Base-by-base conservation (phyloP, 768 basidiomycete genomes). In the Cyclocybe cylindracea region DNA sequence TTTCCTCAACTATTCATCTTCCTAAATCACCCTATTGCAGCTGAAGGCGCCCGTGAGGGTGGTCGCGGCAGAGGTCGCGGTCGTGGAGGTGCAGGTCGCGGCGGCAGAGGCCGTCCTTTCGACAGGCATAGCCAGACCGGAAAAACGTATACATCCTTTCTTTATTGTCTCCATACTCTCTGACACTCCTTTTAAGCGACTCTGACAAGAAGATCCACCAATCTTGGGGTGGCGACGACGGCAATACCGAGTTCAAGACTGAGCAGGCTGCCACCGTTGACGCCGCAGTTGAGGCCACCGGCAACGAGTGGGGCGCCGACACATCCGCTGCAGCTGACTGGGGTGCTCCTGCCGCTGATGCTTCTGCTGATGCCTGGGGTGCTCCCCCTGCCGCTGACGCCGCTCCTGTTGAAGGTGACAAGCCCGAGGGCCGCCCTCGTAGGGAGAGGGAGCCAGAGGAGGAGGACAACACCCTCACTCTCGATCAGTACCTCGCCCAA, bases 141-240 rank as follows among this genome's bases (percentile, higher is more conserved):
- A 69, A 89, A 87, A 73, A 86, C 78, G 89, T 89, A 61, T 56
- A 87, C 78, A 14, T 16, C 24, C 39, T 53, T 55, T 43, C 19
- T 31, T 31, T 13, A n/a, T 50, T 37, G 10, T 40, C 39, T 44
- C 45, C 50, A 50, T 52, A 51, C 43, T 55, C 55, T 54, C 44
- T 24, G 39, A 35, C 57, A 29, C 46, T 49, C 19, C 37, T 24
- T 36, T 44, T 32, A 56, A 94, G 91, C 68, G 96, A 98, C 74
- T 88, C 91, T 40, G 91, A 94, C 61, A 98, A 98, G 82, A 93
- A 92, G 77, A 74, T 95, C 62, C 89, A 92, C 68, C 89, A 93
- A 66, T 88, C 87, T 59, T 98, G 96, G 96, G 96, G 96, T 58
- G 91, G 89, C 38, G 92, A 94, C 57, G 91, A 94, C 61, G 93